phyloP scores from a whole-genome alignment of 2,329 filamentous ascomycete genomes.

The Diaporthe batatas region DNA sequence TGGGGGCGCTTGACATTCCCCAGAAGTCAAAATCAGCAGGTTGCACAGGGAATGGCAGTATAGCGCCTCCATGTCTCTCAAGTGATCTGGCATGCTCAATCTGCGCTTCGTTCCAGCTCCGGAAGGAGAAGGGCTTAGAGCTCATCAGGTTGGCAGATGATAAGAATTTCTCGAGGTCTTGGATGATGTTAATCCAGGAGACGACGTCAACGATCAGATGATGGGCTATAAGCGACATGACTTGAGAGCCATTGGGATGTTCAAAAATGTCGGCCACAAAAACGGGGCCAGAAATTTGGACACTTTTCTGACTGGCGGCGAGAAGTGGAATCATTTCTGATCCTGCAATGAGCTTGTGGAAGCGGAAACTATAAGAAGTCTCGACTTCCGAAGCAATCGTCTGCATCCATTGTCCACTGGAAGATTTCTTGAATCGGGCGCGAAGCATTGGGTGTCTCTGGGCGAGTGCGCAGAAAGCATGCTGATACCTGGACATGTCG shows the following conservation, averaged over 20 bases:
- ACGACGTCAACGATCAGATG: slow-evolving; percentile 13
- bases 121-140: slow-evolving; percentile 5
- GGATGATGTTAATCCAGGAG: slow-evolving; percentile 14
- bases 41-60: slow-evolving; percentile 4
- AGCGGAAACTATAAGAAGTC: background rate
- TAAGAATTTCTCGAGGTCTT: slow-evolving; percentile 1
- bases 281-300: background rate
- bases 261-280: slow-evolving; percentile 6
- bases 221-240: background rate
- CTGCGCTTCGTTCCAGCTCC: slow-evolving; percentile 2
- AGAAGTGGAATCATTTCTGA: slow-evolving; percentile 3
- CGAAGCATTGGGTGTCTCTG: slow-evolving; percentile 56
- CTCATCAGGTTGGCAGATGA: background rate
- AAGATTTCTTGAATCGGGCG: background rate
- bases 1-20: slow-evolving; percentile 1
- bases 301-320: background rate
- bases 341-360: background rate
- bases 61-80: background rate
- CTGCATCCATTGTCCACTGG: background rate
- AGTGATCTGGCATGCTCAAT: slow-evolving; percentile 4
- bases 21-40: slow-evolving; percentile 16
- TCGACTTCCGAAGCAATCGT: background rate
- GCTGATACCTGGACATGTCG: slow-evolving; percentile 56
- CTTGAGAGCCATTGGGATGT: slow-evolving; percentile 5
- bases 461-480: slow-evolving; percentile 58